Evolutionary conservation across 768 basidiomycete species (phyloP).

Genomic region (Cyathus striatus): DNA sequence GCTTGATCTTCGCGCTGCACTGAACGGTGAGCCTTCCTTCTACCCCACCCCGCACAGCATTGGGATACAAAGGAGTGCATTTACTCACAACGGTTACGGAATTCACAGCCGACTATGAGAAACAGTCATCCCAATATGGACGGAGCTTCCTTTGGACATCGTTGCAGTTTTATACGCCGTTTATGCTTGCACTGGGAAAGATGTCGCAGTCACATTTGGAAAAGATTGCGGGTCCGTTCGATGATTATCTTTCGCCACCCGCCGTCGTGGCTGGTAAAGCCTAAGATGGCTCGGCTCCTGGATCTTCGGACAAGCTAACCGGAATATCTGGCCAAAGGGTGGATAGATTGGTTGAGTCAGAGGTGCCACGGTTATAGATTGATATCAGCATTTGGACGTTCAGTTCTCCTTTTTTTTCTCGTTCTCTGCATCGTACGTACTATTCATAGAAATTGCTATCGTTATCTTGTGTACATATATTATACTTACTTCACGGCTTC

Average conservation of each 20-base stretch:
- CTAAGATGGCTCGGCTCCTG: neutral
- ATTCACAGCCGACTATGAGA: slow-evolving; percentile 59
- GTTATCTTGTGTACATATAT: neutral
- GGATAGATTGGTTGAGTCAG: no score
- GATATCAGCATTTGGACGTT: neutral
- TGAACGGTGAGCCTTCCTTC: slow-evolving; percentile 42
- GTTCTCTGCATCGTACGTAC: neutral
- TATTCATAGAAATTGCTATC: neutral
- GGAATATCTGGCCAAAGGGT: no score
- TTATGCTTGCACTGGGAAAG: slow-evolving; percentile 22
- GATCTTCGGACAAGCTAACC: no score
- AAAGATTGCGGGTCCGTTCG: slow-evolving; percentile 50
- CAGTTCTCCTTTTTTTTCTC: neutral
- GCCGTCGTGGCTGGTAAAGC: slow-evolving; percentile 6
- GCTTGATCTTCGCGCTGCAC: slow-evolving; percentile 54
- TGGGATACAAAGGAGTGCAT: no score
- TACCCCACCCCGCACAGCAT: no score
- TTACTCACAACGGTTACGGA: no score
- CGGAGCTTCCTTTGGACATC: slow-evolving; percentile 76
- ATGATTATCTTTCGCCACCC: slow-evolving; percentile 17
- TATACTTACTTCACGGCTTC: neutral
- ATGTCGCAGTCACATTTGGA: slow-evolving; percentile 33
- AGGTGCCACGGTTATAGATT: no score
- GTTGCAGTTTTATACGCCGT: slow-evolving; percentile 52
- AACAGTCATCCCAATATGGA: slow-evolving; percentile 54